Conservation (phyloP, 2,329 filamentous ascomycete genomes). For the Botrytis squamosa region DNA sequence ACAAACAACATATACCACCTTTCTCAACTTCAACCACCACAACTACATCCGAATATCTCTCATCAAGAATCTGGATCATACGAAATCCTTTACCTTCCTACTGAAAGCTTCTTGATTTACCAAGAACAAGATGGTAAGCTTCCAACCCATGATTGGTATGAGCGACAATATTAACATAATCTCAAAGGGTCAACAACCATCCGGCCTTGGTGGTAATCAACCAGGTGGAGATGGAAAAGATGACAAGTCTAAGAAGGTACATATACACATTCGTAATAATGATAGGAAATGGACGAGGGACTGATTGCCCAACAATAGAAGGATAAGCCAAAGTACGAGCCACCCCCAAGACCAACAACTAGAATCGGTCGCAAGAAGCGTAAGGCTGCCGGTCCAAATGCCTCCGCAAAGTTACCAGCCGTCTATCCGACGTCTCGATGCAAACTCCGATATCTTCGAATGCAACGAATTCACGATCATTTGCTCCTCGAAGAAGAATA, state of each 20-base stretch:
- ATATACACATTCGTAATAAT: neutral
- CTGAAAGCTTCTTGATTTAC: slow-evolving; percentile 19
- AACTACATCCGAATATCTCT: slow-evolving; percentile 25
- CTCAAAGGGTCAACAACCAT: slow-evolving; percentile 46
- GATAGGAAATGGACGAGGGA: slow-evolving; percentile 11
- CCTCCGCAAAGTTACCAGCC: slow-evolving; percentile 89
- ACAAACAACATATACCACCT: slow-evolving; percentile 28
- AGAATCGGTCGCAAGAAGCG: slow-evolving; percentile 98
- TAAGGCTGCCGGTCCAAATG: slow-evolving; percentile 88
- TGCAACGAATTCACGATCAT: slow-evolving; percentile 98
- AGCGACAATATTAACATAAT: slow-evolving; percentile 29
- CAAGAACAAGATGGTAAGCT: slow-evolving; percentile 37
- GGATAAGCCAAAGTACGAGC: slow-evolving; percentile 99
- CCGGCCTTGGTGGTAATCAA: slow-evolving; percentile 45
- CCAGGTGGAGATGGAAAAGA: slow-evolving; percentile 73
- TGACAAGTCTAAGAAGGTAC: slow-evolving; percentile 91
- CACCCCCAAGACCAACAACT: slow-evolving; percentile 92
- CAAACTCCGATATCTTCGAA: slow-evolving; percentile 93
- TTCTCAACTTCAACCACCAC: slow-evolving; percentile 28
- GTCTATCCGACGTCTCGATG: slow-evolving; percentile 95
- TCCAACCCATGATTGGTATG: slow-evolving; percentile 14
- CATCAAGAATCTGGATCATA: neutral
- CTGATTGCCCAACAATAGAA: slow-evolving; percentile 60
- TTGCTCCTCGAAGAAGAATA: slow-evolving; percentile 96
- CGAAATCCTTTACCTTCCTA: neutral